phyloP scores from a whole-genome alignment of 805 yeast species.

The Starmerella davenportii region DNA sequence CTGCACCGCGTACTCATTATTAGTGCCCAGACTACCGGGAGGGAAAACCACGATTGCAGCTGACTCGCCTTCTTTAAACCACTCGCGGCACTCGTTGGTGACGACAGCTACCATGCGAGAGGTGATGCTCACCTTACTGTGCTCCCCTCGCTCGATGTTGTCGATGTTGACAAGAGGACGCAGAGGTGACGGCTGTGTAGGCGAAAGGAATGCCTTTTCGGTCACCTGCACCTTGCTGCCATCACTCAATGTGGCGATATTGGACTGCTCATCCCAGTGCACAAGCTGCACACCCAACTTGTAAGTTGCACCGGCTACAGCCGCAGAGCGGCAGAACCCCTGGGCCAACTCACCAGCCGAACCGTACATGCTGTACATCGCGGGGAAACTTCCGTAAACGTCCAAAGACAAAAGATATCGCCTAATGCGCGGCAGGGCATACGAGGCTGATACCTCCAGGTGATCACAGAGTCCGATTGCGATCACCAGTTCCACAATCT shows the following conservation, averaged over 20 bases:
- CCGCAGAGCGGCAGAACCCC: slow-evolving; percentile 94
- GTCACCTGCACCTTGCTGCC: slow-evolving; percentile 56
- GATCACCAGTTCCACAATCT: slow-evolving; percentile 64
- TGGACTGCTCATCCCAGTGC: slow-evolving; percentile 46
- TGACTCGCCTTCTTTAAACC: slow-evolving; percentile 75
- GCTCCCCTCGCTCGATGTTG: slow-evolving; percentile 2
- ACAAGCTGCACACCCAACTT: slow-evolving; percentile 53
- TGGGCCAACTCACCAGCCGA: slow-evolving; percentile 92
- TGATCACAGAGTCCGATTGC: slow-evolving; percentile 67
- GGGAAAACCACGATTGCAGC: slow-evolving; percentile 88
- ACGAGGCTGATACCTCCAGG: slow-evolving; percentile 43
- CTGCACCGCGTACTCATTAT: slow-evolving; percentile 62
- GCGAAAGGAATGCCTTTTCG: slow-evolving; percentile 64
- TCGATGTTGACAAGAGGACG: slow-evolving; percentile 12
- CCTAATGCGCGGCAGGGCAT: slow-evolving; percentile 64
- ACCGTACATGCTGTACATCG: slow-evolving; percentile 78
- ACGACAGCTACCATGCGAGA: slow-evolving; percentile 71
- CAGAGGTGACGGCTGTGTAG: slow-evolving; percentile 23
- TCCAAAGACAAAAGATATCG: slow-evolving; percentile 72
- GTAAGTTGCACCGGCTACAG: slow-evolving; percentile 93
- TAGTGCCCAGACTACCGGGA: slow-evolving; percentile 49
- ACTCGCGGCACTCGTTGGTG: slow-evolving; percentile 70
- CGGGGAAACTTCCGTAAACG: slow-evolving; percentile 89
- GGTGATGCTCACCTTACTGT: slow-evolving; percentile 28
- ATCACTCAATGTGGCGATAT: slow-evolving; percentile 44